Evolutionary conservation across 2,329 filamentous ascomycete species (phyloP).

Genomic region (Fusarium camptoceras): DNA sequence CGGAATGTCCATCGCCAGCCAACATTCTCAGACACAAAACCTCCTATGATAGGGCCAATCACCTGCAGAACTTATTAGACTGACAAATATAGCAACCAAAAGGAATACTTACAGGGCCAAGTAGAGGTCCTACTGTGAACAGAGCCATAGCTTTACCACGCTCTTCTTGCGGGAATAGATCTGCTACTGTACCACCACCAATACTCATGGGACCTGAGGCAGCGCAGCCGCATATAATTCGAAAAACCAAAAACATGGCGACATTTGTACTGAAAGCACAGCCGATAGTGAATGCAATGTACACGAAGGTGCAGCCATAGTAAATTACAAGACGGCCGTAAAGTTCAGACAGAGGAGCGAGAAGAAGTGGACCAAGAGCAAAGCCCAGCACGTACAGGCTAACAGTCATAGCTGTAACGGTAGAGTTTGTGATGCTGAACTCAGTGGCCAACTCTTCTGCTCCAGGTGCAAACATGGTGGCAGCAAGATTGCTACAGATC

Average conservation of each 20-base stretch:
- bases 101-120: conserved; percentile 58
- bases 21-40: conserved; percentile 58
- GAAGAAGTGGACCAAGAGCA: conserved; percentile 33
- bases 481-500: conserved; percentile 28
- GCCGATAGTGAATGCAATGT: conserved; percentile 19
- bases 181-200: conserved; percentile 35
- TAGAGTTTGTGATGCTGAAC: conserved; percentile 22
- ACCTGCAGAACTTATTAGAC: conserved; percentile 5
- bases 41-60: conserved; percentile 53
- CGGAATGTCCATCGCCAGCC: conserved; percentile 65
- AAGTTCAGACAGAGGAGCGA: conserved; percentile 35
- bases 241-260: conserved; percentile 34
- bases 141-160: conserved; percentile 72
- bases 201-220: conserved; percentile 35
- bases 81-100: rapidly evolving
- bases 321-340: conserved; percentile 35
- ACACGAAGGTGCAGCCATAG: conserved; percentile 10
- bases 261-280: conserved; percentile 28
- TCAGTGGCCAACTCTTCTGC: conserved; percentile 24
- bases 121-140: conserved; percentile 70
- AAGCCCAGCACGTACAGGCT: conserved; percentile 32
- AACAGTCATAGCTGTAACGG: conserved; percentile 28
- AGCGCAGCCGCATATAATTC: conserved; percentile 32
- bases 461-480: conserved; percentile 43
- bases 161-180: conserved; percentile 21